A percentile compares a stretch with the other conserved stretches of the same genome.
Conservation (phyloP, 2,329 filamentous ascomycete genomes). For the Cordyceps militaris region DNA sequence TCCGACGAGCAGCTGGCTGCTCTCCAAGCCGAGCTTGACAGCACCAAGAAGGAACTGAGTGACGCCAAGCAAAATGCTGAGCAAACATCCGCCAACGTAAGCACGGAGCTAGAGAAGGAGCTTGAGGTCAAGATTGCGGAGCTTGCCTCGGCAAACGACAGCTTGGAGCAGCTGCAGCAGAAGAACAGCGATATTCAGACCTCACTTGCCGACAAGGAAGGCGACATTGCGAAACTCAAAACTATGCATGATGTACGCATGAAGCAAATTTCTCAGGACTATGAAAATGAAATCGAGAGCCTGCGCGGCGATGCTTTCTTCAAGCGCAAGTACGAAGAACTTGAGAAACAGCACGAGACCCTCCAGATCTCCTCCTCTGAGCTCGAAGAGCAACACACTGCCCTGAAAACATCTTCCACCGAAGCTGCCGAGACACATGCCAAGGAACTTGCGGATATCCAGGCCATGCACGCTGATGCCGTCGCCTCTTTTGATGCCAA, state of each 20-base stretch:
- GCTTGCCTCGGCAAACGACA: conserved; percentile 38
- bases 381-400: conserved; percentile 49
- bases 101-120: conserved; percentile 28
- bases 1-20: conserved; percentile 44
- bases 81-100: not conserved
- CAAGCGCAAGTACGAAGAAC: conserved; percentile 55
- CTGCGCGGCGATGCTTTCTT: conserved; percentile 57
- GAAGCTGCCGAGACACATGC: conserved; percentile 33
- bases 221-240: conserved; percentile 44
- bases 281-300: conserved; percentile 58
- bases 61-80: not conserved
- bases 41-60: conserved; percentile 35
- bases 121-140: conserved; percentile 39
- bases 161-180: conserved; percentile 41
- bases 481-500: conserved; percentile 42
- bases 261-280: conserved; percentile 51
- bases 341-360: conserved; percentile 51
- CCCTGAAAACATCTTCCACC: conserved; percentile 33
- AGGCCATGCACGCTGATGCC: conserved; percentile 37
- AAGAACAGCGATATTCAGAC: conserved; percentile 41
- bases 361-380: conserved; percentile 35
- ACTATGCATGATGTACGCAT: conserved; percentile 52
- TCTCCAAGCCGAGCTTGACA: conserved; percentile 41
- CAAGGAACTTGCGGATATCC: conserved; percentile 35
- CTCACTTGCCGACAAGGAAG: conserved; percentile 41